phyloP scores from a whole-genome alignment of 163 green algal species.

The Prototheca cutis region DNA sequence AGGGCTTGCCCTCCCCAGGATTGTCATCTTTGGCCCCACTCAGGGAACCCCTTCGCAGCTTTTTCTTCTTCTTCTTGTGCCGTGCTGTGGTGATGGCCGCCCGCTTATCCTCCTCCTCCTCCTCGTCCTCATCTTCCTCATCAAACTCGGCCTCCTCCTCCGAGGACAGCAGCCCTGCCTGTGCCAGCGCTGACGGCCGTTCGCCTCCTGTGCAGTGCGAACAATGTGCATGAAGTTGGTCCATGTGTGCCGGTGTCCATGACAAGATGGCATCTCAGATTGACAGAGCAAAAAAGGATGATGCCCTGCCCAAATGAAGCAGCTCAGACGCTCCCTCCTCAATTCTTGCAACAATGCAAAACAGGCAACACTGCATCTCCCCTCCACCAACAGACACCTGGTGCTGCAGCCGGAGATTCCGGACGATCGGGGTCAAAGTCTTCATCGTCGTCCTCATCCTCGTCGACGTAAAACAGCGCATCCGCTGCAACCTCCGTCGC shows the following conservation, averaged over 20 bases:
- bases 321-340: no score
- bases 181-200: neutral
- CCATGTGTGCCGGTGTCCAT: no score
- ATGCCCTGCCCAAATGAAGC: no score
- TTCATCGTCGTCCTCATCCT: conserved; percentile 16
- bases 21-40: neutral
- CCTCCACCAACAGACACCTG: neutral
- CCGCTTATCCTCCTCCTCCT: neutral
- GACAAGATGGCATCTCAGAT: no score
- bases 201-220: no score
- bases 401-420: neutral
- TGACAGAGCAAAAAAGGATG: no score
- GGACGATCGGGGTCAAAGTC: conserved; percentile 1
- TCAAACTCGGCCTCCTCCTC: conserved; percentile 22
- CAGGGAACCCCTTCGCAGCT: neutral
- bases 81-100: neutral
- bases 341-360: no score
- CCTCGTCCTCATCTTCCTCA: conserved; percentile 9
- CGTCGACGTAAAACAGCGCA: conserved; percentile 1
- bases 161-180: conserved; percentile 12
- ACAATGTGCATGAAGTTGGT: no score
- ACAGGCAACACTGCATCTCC: no score
- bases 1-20: neutral
- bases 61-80: neutral
- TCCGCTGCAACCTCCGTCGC: neutral